Base-by-base conservation (phyloP, 768 basidiomycete genomes). In the Omphalotus guepiniiformis region DNA sequence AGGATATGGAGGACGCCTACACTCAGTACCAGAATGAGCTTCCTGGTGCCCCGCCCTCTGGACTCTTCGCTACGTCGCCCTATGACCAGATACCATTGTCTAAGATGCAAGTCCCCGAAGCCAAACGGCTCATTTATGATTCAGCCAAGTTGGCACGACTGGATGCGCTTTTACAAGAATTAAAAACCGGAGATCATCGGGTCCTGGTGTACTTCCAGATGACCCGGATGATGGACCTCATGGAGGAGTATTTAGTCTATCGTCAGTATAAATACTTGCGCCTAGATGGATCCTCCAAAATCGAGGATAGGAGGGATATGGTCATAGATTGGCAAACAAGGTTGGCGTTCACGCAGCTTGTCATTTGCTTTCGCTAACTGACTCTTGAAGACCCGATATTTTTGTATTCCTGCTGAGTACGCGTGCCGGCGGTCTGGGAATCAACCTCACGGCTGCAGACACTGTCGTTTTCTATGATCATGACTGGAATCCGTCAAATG, bases 191-290 rank as follows among this genome's bases (percentile, higher is more conserved):
- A 1, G 94, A 94, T 52, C 96, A 99, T 66, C 84, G 93, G 38
- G 92, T 95, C 12, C 68, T 99, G 57, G 77, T 99, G 16, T 99
- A 98, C 69, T 98, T 97, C 83, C 96, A 99, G 66, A 99, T 99
- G 96, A 98, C 95, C 11, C 82, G 87, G 50, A 99, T 98, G 96
- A 96, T 99, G 85, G 94, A 97, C 63, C 73, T 98, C 41, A 94
- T 98, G 82, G 96, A 98, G 65, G 96, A 98, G 63, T 99, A 97
- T 63, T 75, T 99, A 51, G 91, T 96, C 49, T 96, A 88, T 69
- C 84, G 95, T 2, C 94, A 97, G 63, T 93, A 93, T 73, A 94
- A 93, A 65, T 96, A 97, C 61, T 71, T 96, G 15, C 79, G 94
- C 29, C 69, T 97, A 47, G 94, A 97, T 65, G 94, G 94, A 29